These are phyloP conservation scores for Diaporthe eres DNA, from an alignment of 2,329 filamentous ascomycete species.

Conservation along the genomic window DNA sequence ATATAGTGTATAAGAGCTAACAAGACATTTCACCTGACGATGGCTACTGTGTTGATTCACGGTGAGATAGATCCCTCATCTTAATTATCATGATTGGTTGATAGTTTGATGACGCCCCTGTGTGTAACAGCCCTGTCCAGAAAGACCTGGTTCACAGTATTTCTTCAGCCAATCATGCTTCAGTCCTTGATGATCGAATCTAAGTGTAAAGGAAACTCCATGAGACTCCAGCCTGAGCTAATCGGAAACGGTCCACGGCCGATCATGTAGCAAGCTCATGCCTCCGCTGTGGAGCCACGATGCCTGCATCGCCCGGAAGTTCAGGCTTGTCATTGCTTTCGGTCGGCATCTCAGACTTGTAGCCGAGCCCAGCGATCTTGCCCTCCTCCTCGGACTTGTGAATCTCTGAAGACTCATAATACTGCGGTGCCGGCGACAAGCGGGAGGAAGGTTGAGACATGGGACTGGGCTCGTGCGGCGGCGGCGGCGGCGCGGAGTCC, in stretches of 20 bases:
- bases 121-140: too few relatives aligned
- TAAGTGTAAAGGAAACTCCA: too few relatives aligned
- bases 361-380: constrained; percentile 18
- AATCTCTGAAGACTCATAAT: neutral
- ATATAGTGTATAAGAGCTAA: too few relatives aligned
- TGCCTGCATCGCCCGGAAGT: constrained; percentile 3
- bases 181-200: too few relatives aligned
- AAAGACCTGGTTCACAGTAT: too few relatives aligned
- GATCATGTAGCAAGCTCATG: constrained; percentile 5
- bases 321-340: constrained; percentile 14
- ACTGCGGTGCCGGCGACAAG: neutral
- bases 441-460: neutral
- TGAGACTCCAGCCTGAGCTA: neutral
- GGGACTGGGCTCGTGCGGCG: constrained; percentile 14
- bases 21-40: too few relatives aligned
- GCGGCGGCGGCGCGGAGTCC: neutral
- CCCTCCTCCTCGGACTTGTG: constrained; percentile 18
- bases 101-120: too few relatives aligned
- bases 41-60: too few relatives aligned
- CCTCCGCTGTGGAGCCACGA: neutral
- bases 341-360: constrained; percentile 24
- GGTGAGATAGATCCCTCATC: too few relatives aligned
- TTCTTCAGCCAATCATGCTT: too few relatives aligned
- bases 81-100: too few relatives aligned
- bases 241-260: neutral